Conservation (phyloP, 768 basidiomycete species). For the Serendipita sp. region DNA sequence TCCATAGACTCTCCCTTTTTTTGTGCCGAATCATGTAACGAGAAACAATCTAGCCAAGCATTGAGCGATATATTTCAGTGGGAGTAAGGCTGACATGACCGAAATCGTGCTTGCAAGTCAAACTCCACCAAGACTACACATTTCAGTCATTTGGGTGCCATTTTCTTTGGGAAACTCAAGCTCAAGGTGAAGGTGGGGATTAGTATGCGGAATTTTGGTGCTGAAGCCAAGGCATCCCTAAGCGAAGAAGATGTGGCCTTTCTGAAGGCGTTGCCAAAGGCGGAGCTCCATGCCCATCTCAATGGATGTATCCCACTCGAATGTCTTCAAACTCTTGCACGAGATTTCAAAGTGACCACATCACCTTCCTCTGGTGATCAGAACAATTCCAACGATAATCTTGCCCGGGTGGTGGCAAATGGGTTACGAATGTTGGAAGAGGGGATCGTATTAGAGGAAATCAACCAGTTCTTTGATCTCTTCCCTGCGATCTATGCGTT, state of each 20-base stretch:
- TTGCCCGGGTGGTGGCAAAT: slow-evolving; percentile 17
- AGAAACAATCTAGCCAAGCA: too few species aligned
- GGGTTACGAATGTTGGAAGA: slow-evolving; percentile 28
- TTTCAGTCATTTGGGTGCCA: too few species aligned
- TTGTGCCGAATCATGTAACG: too few species aligned
- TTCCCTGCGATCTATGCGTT: slow-evolving; percentile 70
- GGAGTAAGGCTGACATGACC: too few species aligned
- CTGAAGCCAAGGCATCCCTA: slow-evolving; percentile 38
- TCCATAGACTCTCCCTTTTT: too few species aligned
- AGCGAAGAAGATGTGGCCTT: slow-evolving; percentile 36
- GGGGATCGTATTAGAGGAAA: slow-evolving; percentile 30
- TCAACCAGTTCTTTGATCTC: slow-evolving; percentile 57
- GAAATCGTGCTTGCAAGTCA: too few species aligned
- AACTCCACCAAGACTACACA: too few species aligned
- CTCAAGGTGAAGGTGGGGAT: not conserved
- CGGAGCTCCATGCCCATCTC: slow-evolving; percentile 73
- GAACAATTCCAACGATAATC: slow-evolving; percentile 7
- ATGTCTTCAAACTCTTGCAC: slow-evolving; percentile 45
- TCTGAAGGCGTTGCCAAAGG: slow-evolving; percentile 51
- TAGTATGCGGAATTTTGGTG: slow-evolving; percentile 9
- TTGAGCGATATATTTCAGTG: too few species aligned
- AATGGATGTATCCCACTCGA: slow-evolving; percentile 67
- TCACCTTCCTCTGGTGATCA: not conserved
- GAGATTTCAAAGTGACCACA: slow-evolving; percentile 12
- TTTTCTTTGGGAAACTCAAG: not conserved